These are phyloP conservation scores for Volvariella volvacea DNA, from an alignment of 1,284 basidiomycete species.

Conservation along the genomic window DNA sequence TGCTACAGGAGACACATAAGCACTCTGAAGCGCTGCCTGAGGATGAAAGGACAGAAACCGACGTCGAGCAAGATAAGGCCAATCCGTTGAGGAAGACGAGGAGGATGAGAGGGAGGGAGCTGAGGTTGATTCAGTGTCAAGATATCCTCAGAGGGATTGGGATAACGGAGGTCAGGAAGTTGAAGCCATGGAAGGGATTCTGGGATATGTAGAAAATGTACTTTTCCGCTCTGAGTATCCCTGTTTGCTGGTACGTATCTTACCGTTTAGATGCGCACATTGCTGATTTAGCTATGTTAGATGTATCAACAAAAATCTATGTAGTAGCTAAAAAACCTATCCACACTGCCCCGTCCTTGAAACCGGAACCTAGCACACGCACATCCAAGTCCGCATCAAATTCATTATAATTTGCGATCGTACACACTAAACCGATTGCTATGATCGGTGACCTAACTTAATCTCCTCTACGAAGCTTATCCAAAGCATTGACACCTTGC, in stretches of 20 bases:
- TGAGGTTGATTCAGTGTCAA: slow-evolving; percentile 76
- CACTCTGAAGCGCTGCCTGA: slow-evolving; percentile 49
- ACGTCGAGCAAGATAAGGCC: slow-evolving; percentile 64
- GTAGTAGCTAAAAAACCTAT: too few species aligned
- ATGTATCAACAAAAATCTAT: too few species aligned
- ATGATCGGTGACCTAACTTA: slow-evolving; percentile 1
- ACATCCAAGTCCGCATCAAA: too few species aligned
- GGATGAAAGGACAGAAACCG: slow-evolving; percentile 51
- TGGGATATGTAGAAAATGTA: slow-evolving; percentile 22
- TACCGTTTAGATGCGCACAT: too few species aligned
- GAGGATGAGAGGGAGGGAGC: slow-evolving; percentile 77
- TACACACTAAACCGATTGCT: too few species aligned
- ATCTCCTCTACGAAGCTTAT: slow-evolving; percentile 75
- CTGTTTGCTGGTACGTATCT: too few species aligned
- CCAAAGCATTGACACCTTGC: slow-evolving; percentile 74
- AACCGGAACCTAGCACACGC: too few species aligned
- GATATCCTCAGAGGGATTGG: slow-evolving; percentile 35
- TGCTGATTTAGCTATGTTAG: too few species aligned
- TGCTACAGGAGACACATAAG: slow-evolving; percentile 69
- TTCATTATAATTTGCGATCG: too few species aligned
- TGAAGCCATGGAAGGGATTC: slow-evolving; percentile 31
- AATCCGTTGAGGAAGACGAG: slow-evolving; percentile 61
- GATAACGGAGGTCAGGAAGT: slow-evolving; percentile 18
- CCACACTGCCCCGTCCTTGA: too few species aligned
- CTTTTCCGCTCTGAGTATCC: too few species aligned